Evolutionary conservation across 2,329 filamentous ascomycete species (phyloP), one percentile per base, ranked within the genome.

Genomic region (Claviceps capensis): DNA sequence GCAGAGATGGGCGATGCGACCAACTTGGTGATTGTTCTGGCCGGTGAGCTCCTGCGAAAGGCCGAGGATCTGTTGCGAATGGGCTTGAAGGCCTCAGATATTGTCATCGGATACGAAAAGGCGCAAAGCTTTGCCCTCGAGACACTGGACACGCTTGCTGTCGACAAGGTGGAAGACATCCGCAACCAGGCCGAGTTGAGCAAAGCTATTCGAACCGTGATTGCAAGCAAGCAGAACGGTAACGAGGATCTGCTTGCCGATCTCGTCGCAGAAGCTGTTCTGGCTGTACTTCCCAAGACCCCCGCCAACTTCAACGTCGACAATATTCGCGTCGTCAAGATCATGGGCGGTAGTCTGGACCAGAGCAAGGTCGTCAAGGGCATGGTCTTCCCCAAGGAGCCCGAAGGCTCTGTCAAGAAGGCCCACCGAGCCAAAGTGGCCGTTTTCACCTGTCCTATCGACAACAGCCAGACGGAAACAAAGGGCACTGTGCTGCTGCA

Each of bases 1-100:
- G 83, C 90, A 43, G 93, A 98, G 80, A 95, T 98, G 88, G 93
- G 93, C 54, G 94, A 98, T 72, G 93, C 88, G 52, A 98, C 93
- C 53, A 98, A 98, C 72, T 73, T 98, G 68, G 93, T 98, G 62
- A 97, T 98, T 64, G 79, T 98, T 51, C 76, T 98, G 56, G 93
- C 93, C 5, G 93, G 94, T 58, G 93, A 98, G 75, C 76, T 98
- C 63, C 76, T 98, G 62, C 89, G 87, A 74, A 97, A 98, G 75
- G 94, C 94, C 11, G 93, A 98, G 75, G 90, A 97, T 69, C 75
- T 98, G 66, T 76, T 98, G 62, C 82, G 93, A 55, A 91, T 98
- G 88, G 94, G 94, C 36, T 76, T 98, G 63, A 97, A 97, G 79
- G 90, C 91, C n/a, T 91, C 88, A 61, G 94, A 98, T 73, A 94